A percentile compares a stretch with the other conserved stretches of the same genome.
phyloP scores from a whole-genome alignment of 2,329 filamentous ascomycete genomes.

The Paracoccidioides lutzii region DNA sequence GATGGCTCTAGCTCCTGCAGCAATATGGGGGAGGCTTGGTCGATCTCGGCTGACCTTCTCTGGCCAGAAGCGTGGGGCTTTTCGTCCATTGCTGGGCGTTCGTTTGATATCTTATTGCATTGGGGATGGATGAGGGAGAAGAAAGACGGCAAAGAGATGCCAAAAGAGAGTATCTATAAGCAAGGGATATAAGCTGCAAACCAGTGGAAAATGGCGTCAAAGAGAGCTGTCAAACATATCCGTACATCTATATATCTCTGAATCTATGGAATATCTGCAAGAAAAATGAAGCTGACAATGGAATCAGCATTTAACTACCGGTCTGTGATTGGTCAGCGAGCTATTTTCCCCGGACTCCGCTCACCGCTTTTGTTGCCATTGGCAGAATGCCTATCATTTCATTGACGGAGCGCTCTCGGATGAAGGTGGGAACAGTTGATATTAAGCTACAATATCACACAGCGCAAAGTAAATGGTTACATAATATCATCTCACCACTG shows the following conservation, averaged over 20 bases:
- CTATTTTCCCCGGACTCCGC: not conserved
- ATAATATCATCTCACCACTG: no score
- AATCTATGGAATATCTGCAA: not conserved
- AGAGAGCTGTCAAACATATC: not conserved
- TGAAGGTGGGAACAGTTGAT: no score
- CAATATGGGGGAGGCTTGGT: not conserved
- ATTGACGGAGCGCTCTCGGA: no score
- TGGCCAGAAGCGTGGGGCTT: no score
- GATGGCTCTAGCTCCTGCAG: constrained; percentile 70
- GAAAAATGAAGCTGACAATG: not conserved
- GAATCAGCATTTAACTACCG: no score
- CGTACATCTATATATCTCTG: not conserved
- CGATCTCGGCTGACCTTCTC: not conserved
- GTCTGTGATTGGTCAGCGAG: not conserved
- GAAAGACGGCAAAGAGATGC: no score
- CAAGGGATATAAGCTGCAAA: not conserved
- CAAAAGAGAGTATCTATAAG: not conserved
- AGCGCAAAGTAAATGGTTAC: no score
- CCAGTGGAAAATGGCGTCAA: not conserved
- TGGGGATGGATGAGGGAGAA: not conserved
- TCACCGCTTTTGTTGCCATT: not conserved
- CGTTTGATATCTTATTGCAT: not conserved
- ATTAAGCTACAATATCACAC: no score
- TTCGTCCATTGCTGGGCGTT: not conserved
- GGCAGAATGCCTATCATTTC: constrained; percentile 11